These are phyloP conservation scores for Kitagawia praeruptora DNA, from an alignment of 129 eudicot genomes.

Conservation along the genomic window DNA sequence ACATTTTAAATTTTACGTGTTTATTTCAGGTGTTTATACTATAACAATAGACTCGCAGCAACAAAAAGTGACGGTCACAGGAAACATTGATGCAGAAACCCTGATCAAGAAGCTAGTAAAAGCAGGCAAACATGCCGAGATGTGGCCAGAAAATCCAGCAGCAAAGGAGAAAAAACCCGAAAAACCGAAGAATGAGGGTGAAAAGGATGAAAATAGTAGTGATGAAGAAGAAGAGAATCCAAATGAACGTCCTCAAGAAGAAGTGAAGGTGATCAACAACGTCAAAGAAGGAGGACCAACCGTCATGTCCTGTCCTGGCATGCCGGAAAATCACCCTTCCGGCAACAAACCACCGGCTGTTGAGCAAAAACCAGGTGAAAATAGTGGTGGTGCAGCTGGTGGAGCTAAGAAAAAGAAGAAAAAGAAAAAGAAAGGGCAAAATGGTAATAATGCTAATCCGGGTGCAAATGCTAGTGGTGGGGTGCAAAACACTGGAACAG, in stretches of 20 bases:
- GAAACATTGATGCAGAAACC: constrained; percentile 63
- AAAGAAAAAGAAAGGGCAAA: constrained; percentile 42
- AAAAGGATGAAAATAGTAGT: constrained; percentile 32
- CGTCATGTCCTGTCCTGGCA: constrained; percentile 17
- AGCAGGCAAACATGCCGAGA: constrained; percentile 77
- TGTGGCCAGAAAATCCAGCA: constrained; percentile 52
- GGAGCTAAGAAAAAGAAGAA: constrained; percentile 45
- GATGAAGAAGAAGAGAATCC: constrained; percentile 33
- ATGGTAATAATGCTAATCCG: constrained; percentile 18
- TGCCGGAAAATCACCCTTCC: constrained; percentile 18
- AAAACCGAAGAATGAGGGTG: constrained; percentile 16
- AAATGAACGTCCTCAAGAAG: constrained; percentile 13
- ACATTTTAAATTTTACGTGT: neutral
- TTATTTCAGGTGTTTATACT: constrained; percentile 59
- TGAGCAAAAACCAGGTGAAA: constrained; percentile 11
- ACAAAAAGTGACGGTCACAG: constrained; percentile 65
- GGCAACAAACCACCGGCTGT: constrained; percentile 11
- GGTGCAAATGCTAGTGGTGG: constrained; percentile 40
- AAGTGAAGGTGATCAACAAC: constrained; percentile 15
- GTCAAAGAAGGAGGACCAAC: constrained; percentile 24
- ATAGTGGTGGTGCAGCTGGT: constrained; percentile 26
- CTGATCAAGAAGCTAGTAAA: constrained; percentile 63
- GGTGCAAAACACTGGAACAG: constrained; percentile 33
- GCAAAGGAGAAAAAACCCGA: constrained; percentile 26
- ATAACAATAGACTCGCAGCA: constrained; percentile 58